These are phyloP conservation scores for Lasiosphaeria miniovina DNA, from an alignment of 495 filamentous ascomycete species.

Conservation along the genomic window DNA sequence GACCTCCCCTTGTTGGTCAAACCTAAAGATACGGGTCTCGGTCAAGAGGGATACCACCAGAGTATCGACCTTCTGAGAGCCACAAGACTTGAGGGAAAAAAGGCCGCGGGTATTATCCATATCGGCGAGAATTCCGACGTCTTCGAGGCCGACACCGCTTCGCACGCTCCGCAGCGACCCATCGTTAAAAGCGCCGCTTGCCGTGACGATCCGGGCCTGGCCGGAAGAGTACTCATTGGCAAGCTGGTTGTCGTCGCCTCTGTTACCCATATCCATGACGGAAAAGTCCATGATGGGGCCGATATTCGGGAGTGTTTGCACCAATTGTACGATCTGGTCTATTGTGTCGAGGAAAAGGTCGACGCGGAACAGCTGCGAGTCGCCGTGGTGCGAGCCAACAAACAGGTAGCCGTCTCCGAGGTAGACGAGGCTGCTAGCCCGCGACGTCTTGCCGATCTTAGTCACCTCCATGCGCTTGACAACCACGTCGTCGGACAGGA, in stretches of 20 bases:
- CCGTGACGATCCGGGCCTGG: constrained; percentile 89
- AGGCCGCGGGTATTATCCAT: constrained; percentile 72
- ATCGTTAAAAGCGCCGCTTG: constrained; percentile 82
- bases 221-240: constrained; percentile 89
- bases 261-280: constrained; percentile 90
- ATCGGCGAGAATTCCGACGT: constrained; percentile 76
- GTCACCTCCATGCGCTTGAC: constrained; percentile 53
- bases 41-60: constrained; percentile 77
- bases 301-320: constrained; percentile 81
- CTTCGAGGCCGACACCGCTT: constrained; percentile 91
- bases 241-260: constrained; percentile 66
- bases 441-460: constrained; percentile 67
- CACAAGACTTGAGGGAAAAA: constrained; percentile 51
- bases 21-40: constrained; percentile 80
- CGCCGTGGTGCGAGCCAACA: constrained; percentile 87
- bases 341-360: constrained; percentile 27
- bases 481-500: constrained; percentile 59
- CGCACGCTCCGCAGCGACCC: constrained; percentile 84
- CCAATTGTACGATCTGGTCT: constrained; percentile 52
- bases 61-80: constrained; percentile 54
- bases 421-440: constrained; percentile 74
- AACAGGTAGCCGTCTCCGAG: constrained; percentile 73
- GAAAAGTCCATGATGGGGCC: constrained; percentile 90
- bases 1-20: constrained; percentile 70
- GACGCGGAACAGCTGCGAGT: constrained; percentile 79